A percentile compares a stretch with the other conserved stretches of the same genome.
phyloP scores from a whole-genome alignment of 176 grass and related monocot species.

The Saccharum officinarum region DNA sequence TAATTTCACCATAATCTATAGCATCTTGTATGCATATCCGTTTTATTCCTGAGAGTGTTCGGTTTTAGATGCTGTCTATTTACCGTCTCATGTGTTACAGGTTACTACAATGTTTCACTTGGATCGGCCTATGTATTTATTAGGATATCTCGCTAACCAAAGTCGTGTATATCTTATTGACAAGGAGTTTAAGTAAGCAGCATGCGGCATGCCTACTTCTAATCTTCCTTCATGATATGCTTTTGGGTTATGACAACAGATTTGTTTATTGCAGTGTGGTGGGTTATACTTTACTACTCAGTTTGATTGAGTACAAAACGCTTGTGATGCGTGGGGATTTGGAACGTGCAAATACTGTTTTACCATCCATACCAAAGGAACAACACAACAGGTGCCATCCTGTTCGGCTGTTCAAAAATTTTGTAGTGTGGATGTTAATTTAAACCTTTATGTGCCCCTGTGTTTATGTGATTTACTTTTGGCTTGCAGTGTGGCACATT shows the following conservation, averaged over 20 bases:
- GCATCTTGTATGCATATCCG: not conserved
- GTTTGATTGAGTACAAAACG: conserved; percentile 91
- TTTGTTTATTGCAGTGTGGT: conserved; percentile 62
- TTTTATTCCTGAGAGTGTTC: not conserved
- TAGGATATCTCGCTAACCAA: conserved; percentile 72
- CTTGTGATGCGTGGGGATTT: conserved; percentile 84
- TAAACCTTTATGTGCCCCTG: not conserved
- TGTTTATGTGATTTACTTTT: conserved; percentile 20
- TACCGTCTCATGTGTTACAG: conserved; percentile 31
- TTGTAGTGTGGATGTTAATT: conserved; percentile 21
- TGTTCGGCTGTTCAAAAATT: not conserved
- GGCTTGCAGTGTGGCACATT: conserved; percentile 66
- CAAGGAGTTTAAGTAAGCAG: conserved; percentile 63
- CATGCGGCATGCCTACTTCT: not conserved
- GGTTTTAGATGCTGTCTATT: not conserved
- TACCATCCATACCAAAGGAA: conserved; percentile 68
- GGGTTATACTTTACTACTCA: conserved; percentile 80
- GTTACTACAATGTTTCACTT: conserved; percentile 79
- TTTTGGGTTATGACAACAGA: conserved; percentile 21
- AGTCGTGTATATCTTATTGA: conserved; percentile 77
- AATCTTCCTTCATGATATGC: not conserved
- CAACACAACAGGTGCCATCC: conserved; percentile 60
- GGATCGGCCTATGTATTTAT: conserved; percentile 73
- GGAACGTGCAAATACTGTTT: conserved; percentile 61
- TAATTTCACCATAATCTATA: not conserved